A percentile compares a stretch with the other conserved stretches of the same genome.
Conservation (phyloP, 1,139 yeast species). For the Yamadazyma membranifaciens region DNA sequence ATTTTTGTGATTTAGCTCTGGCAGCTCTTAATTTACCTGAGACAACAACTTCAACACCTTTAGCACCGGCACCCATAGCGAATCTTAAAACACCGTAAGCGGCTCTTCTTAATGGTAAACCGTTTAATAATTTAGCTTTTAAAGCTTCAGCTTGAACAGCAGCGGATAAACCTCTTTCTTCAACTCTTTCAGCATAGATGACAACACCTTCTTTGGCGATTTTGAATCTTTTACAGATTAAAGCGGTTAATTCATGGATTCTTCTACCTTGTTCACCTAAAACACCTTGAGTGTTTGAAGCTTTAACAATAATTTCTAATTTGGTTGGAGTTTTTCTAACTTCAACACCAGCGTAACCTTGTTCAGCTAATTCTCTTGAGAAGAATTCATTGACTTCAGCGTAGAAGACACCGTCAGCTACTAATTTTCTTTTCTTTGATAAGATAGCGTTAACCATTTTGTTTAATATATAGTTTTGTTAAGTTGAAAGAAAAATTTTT, state of each 20-base stretch:
- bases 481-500: constrained; percentile 2
- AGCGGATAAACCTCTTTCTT: constrained; percentile 99
- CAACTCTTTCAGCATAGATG: constrained; percentile 98
- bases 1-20: constrained; percentile 99
- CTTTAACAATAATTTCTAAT: constrained; percentile 98
- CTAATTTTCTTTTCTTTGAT: constrained; percentile 86
- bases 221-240: constrained; percentile 98
- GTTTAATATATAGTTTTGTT: constrained; percentile 4
- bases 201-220: constrained; percentile 92
- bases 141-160: constrained; percentile 99
- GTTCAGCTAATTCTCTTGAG: constrained; percentile 99
- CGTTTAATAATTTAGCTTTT: constrained; percentile 96
- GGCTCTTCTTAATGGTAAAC: constrained; percentile 99
- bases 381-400: constrained; percentile 99
- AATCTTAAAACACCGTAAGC: constrained; percentile 99
- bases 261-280: constrained; percentile 99
- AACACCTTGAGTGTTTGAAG: constrained; percentile 98
- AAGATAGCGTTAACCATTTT: constrained; percentile 54
- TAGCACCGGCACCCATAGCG: constrained; percentile 99
- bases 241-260: constrained; percentile 97
- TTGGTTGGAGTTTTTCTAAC: constrained; percentile 98
- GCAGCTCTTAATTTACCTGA: constrained; percentile 99
- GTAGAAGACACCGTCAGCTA: constrained; percentile 99
- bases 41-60: constrained; percentile 99
- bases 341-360: constrained; percentile 99